Percentiles rank a stretch among this genome's conserved stretches.
Conservation (phyloP, 2,329 filamentous ascomycete species). For the Apiospora pterosperma region DNA sequence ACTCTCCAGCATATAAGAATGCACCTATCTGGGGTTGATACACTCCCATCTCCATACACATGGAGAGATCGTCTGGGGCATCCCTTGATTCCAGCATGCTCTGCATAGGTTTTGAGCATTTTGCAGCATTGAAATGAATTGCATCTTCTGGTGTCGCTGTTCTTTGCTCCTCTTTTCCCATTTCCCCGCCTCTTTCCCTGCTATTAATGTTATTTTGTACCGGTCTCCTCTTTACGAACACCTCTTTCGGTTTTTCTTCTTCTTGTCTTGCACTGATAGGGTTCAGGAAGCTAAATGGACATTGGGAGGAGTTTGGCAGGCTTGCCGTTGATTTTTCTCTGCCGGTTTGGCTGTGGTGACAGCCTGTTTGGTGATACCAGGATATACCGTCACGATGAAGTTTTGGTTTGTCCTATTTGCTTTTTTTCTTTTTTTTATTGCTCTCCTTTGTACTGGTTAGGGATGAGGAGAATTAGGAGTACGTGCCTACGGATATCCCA, state of each 20-base stretch:
- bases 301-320: not conserved
- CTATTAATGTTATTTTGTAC: not conserved
- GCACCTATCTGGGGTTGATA: conserved; percentile 54
- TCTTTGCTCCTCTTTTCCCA: not conserved
- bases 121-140: not conserved
- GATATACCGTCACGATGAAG: not conserved
- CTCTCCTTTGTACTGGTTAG: not conserved
- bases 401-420: too few relatives aligned
- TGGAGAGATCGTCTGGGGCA: not conserved
- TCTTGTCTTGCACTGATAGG: not conserved
- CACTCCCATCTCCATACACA: too few relatives aligned
- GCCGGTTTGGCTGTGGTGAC: not conserved
- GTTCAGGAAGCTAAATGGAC: not conserved
- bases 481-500: not conserved
- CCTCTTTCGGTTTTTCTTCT: conserved; percentile 4
- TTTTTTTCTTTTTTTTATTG: not conserved
- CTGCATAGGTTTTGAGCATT: not conserved
- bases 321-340: not conserved
- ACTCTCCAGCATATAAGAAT: conserved; percentile 53
- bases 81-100: not conserved
- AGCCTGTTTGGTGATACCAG: conserved; percentile 2
- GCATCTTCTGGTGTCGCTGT: not conserved
- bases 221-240: not conserved
- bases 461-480: not conserved
- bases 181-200: too few relatives aligned